phyloP scores from a whole-genome alignment of 768 basidiomycete genomes.

The Phanerodontia chrysosporium region DNA sequence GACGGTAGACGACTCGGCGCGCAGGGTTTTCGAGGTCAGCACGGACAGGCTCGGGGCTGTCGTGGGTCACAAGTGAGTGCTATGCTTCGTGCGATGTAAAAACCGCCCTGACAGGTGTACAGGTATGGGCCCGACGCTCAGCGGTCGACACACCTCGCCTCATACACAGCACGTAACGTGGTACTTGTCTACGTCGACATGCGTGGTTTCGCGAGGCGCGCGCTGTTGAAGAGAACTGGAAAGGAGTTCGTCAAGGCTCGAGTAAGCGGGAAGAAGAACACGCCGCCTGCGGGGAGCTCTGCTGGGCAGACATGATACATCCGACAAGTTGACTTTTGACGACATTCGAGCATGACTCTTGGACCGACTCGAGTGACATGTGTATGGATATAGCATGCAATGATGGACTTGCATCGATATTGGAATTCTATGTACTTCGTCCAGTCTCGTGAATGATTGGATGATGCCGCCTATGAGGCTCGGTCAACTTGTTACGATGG shows the following conservation, averaged over 20 bases:
- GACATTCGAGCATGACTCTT: too few species aligned
- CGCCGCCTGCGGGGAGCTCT: background rate
- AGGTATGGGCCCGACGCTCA: conserved; percentile 65
- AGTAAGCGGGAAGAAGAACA: conserved; percentile 19
- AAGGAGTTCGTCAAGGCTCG: conserved; percentile 52
- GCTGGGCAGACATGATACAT: background rate
- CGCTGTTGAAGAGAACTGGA: conserved; percentile 60
- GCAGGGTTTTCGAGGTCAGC: conserved; percentile 47
- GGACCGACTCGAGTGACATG: too few species aligned
- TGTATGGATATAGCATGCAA: too few species aligned
- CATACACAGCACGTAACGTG: conserved; percentile 66
- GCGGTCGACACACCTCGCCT: conserved; percentile 51
- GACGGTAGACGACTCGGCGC: conserved; percentile 56
- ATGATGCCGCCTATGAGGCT: too few species aligned
- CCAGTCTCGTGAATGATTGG: too few species aligned
- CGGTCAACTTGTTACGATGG: too few species aligned
- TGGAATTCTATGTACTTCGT: too few species aligned
- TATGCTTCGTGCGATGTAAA: too few species aligned
- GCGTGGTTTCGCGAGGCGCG: conserved; percentile 65
- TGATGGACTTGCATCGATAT: too few species aligned
- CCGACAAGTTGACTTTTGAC: too few species aligned
- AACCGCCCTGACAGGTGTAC: too few species aligned
- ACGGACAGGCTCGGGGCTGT: conserved; percentile 44
- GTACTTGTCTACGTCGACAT: conserved; percentile 76
- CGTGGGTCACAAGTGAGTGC: conserved; percentile 48